Evolutionary conservation across 352 stramenopile genomes (phyloP), one percentile per base, ranked within the genome.

Genomic region (Pythium phragmiticola): DNA sequence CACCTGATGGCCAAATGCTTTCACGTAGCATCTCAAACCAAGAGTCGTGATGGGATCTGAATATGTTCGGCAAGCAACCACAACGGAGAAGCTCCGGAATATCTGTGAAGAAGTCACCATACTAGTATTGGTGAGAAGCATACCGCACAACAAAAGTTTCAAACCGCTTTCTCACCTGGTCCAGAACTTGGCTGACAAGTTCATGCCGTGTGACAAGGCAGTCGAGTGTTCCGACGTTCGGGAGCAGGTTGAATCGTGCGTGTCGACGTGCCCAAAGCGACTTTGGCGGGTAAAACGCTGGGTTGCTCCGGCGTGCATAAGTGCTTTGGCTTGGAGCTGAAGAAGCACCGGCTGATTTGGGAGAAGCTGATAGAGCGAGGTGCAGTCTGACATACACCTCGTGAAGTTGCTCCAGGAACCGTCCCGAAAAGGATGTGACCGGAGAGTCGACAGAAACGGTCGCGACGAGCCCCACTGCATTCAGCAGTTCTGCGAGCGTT

Each of bases 21-120:
- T 23, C 1, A 60, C 62, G 28, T 69, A 69, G n/a, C 19, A 69
- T 16, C 19, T 23, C 3, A 69, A 14, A 14, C 34, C 54, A 13
- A 48, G 4, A n/a, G 1, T 9, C 0, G 34, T 52, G 7, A 36
- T 37, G 7, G 33, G 36, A 3, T 62, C 45, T 13, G 56, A n/a
- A 21, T 52, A 68, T 4, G n/a, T 46, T 16, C 39, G 45, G 4
- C 45, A 56, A 23, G 51, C 37, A 21, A 12, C 17, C n/a, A 62
- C 23, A 9, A 61, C 33, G 9, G 30, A 30, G 43, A 56, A 59
- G 28, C 30, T 60, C 49, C 62, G 17, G 12, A 62, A 61, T 51
- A 68, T 56, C 60, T 68, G 19, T n/a, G 19, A 19, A 41, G 17
- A 55, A 7, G 2, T 14, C 13, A 46, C 41, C 13, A 46, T 46